These are phyloP conservation scores for Stephania japonica DNA, from an alignment of 164 flowering plant species.

Conservation along the genomic window DNA sequence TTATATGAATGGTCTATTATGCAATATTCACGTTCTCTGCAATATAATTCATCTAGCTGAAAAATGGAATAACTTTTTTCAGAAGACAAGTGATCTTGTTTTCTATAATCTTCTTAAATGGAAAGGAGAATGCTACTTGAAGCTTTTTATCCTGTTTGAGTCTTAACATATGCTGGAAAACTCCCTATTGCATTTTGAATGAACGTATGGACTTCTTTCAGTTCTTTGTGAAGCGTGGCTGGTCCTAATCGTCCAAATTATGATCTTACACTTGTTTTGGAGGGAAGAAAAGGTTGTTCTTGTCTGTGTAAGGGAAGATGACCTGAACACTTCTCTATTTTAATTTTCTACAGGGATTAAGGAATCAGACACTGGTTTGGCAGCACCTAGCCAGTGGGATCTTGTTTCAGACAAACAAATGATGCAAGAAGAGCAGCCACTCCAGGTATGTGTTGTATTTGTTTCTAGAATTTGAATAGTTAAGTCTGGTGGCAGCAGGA, in stretches of 20 bases:
- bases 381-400: slow-evolving; percentile 99
- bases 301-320: neutral
- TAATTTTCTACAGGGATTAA: slow-evolving; percentile 59
- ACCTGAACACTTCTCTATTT: neutral
- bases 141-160: neutral
- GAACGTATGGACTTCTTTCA: neutral
- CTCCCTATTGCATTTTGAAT: neutral
- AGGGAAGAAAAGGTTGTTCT: neutral
- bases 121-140: too few relatives aligned
- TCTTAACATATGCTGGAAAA: neutral
- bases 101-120: too few relatives aligned
- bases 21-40: too few relatives aligned
- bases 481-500: too few relatives aligned
- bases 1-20: too few relatives aligned
- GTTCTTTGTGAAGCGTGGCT: neutral
- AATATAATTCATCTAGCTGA: too few relatives aligned
- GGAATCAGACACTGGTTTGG: slow-evolving; percentile 98
- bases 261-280: neutral
- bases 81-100: too few relatives aligned
- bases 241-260: neutral
- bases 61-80: too few relatives aligned
- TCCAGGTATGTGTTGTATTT: slow-evolving; percentile 47
- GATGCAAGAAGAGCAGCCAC: slow-evolving; percentile 99
- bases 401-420: slow-evolving; percentile 97
- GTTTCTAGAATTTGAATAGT: neutral